phyloP scores from a whole-genome alignment of 2,329 filamentous ascomycete genomes.

The Neonectria punicea region DNA sequence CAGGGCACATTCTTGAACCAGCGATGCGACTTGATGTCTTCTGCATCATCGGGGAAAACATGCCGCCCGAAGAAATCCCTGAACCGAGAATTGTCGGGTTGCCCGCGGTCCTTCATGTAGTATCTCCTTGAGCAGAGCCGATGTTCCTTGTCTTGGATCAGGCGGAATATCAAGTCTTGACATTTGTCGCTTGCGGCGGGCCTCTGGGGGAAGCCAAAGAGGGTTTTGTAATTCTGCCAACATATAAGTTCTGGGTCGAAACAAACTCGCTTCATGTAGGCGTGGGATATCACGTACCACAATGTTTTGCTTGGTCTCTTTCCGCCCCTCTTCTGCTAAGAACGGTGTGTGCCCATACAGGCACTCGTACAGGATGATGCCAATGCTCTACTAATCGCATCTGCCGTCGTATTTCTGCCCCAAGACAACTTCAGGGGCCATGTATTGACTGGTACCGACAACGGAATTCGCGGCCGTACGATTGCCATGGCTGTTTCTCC shows the following conservation, averaged over 20 bases:
- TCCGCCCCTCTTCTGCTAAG: conserved; percentile 78
- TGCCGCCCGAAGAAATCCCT: conserved; percentile 59
- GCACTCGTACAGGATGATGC: conserved; percentile 94
- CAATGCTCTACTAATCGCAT: conserved; percentile 98
- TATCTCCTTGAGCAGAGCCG: conserved; percentile 84
- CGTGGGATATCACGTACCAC: conserved; percentile 61
- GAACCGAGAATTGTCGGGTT: conserved; percentile 33
- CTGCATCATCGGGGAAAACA: conserved; percentile 85
- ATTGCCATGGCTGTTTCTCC: conserved; percentile 75
- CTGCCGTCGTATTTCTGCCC: conserved; percentile 88
- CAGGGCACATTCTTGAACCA: conserved; percentile 87
- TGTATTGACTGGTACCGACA: conserved; percentile 96
- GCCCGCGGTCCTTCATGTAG: conserved; percentile 67
- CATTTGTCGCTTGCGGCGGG: conserved; percentile 75
- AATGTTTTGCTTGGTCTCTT: conserved; percentile 88
- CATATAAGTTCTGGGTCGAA: conserved; percentile 21
- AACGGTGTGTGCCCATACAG: conserved; percentile 94
- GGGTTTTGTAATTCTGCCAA: conserved; percentile 73
- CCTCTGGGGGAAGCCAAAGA: conserved; percentile 76
- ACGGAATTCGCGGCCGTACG: conserved; percentile 83
- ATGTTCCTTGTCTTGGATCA: conserved; percentile 78
- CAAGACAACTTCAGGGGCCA: conserved; percentile 92
- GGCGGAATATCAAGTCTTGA: conserved; percentile 77
- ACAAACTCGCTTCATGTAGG: not conserved
- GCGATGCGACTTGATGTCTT: conserved; percentile 88